phyloP scores from a whole-genome alignment of 352 stramenopile genomes.

The Pythium aristosporum region DNA sequence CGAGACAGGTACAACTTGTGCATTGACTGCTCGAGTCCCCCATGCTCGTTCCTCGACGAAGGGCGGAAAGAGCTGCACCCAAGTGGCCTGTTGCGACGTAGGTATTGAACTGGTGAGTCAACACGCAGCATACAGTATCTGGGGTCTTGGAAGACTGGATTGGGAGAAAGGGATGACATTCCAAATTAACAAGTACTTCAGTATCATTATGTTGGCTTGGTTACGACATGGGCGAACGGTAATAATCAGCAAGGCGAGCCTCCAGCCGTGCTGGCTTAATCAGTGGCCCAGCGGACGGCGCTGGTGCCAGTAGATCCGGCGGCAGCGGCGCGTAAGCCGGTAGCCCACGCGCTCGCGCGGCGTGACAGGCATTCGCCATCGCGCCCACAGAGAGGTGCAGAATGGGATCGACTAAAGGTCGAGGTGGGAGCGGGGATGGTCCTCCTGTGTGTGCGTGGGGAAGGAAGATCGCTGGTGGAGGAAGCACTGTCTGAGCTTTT shows the following conservation, averaged over 20 bases:
- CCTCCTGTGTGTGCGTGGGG: neutral
- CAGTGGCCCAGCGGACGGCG: constrained; percentile 27
- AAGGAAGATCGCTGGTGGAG: neutral
- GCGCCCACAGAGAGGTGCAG: constrained; percentile 36
- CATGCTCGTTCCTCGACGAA: too few relatives aligned
- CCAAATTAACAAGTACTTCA: too few relatives aligned
- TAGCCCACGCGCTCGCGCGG: constrained; percentile 34
- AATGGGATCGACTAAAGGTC: constrained; percentile 4
- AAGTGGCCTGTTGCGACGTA: too few relatives aligned
- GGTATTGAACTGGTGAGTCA: too few relatives aligned
- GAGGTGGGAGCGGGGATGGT: neutral
- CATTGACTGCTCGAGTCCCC: too few relatives aligned
- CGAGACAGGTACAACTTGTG: too few relatives aligned
- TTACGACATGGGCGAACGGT: constrained; percentile 27
- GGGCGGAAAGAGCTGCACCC: too few relatives aligned
- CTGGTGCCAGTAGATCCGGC: constrained; percentile 31
- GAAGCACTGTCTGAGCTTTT: constrained; percentile 35
- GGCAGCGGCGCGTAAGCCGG: constrained; percentile 43
- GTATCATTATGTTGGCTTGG: neutral
- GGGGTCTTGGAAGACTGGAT: too few relatives aligned
- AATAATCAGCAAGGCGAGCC: constrained; percentile 58
- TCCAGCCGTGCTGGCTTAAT: constrained; percentile 54
- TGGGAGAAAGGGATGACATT: too few relatives aligned
- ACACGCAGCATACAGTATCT: too few relatives aligned
- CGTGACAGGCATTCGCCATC: constrained; percentile 57